Conservation (phyloP, 2,329 filamentous ascomycete genomes). For the Trichoderma brevicompactum region DNA sequence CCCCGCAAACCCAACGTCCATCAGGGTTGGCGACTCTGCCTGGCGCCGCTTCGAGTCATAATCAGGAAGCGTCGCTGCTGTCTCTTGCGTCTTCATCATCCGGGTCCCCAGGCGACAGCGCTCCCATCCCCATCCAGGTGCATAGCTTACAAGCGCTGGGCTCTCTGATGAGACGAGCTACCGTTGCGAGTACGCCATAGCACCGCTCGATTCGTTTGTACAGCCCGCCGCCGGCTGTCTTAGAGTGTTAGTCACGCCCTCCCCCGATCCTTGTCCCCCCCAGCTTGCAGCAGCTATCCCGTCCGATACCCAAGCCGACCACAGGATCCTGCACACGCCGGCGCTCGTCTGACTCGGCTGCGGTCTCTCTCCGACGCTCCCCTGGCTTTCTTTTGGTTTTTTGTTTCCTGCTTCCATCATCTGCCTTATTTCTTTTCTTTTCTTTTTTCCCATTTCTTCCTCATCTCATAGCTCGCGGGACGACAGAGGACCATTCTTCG, state of each 20-base stretch:
- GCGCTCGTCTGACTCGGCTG: slow-evolving; percentile 25
- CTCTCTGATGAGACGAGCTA: slow-evolving; percentile 12
- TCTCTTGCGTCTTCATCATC: slow-evolving; percentile 7
- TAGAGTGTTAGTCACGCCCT: slow-evolving; percentile 37
- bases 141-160: slow-evolving; percentile 4
- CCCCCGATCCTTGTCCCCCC: slow-evolving; percentile 29
- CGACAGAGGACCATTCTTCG: neutral
- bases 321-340: slow-evolving; percentile 29
- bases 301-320: slow-evolving; percentile 27
- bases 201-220: neutral
- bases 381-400: slow-evolving; percentile 21
- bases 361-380: slow-evolving; percentile 22
- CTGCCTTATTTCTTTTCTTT: slow-evolving; percentile 7
- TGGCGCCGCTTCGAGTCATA: slow-evolving; percentile 24
- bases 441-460: slow-evolving; percentile 14
- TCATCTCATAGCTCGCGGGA: neutral
- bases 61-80: slow-evolving; percentile 11
- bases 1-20: slow-evolving; percentile 28
- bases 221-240: slow-evolving; percentile 17
- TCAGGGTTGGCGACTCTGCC: slow-evolving; percentile 25
- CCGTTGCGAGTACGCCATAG: slow-evolving; percentile 6
- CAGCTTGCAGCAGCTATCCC: slow-evolving; percentile 25
- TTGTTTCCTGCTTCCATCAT: slow-evolving; percentile 17
- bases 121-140: slow-evolving; percentile 20
- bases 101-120: slow-evolving; percentile 11